These are phyloP conservation scores for Adenanthera pavonina DNA, from an alignment of 306 rosid species.

Conservation along the genomic window DNA sequence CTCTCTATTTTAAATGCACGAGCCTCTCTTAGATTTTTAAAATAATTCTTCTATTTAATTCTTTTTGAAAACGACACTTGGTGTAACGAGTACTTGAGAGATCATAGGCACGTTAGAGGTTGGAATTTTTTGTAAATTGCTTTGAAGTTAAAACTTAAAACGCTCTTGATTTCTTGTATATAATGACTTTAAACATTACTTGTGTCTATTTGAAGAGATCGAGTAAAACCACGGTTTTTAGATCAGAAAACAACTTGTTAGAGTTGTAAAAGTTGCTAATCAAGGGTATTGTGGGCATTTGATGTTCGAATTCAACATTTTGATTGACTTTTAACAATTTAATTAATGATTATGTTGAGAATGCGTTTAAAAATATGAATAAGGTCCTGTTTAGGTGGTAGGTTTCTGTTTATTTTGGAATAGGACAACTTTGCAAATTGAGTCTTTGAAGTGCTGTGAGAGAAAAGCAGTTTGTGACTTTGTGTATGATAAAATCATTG, in stretches of 20 bases:
- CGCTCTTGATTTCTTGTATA: neutral
- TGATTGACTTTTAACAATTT: neutral
- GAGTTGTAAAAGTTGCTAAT: neutral
- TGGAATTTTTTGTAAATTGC: neutral
- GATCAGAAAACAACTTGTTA: neutral
- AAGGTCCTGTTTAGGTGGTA: neutral
- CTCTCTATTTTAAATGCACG: neutral
- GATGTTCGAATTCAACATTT: neutral
- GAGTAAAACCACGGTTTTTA: neutral
- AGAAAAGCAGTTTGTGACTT: neutral
- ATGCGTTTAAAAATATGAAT: neutral
- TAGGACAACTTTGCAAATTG: neutral
- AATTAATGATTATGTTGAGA: neutral
- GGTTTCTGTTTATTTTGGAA: neutral
- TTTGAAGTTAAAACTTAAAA: neutral
- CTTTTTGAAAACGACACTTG: neutral
- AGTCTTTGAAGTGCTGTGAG: neutral
- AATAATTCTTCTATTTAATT: neutral
- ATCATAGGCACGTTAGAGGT: neutral
- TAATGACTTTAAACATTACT: neutral
- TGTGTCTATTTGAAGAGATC: neutral
- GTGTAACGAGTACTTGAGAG: neutral
- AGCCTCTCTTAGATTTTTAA: neutral
- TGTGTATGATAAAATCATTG: neutral
- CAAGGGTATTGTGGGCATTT: neutral